phyloP scores from a whole-genome alignment of 2,329 filamentous ascomycete species.

The Neonectria magnoliae region DNA sequence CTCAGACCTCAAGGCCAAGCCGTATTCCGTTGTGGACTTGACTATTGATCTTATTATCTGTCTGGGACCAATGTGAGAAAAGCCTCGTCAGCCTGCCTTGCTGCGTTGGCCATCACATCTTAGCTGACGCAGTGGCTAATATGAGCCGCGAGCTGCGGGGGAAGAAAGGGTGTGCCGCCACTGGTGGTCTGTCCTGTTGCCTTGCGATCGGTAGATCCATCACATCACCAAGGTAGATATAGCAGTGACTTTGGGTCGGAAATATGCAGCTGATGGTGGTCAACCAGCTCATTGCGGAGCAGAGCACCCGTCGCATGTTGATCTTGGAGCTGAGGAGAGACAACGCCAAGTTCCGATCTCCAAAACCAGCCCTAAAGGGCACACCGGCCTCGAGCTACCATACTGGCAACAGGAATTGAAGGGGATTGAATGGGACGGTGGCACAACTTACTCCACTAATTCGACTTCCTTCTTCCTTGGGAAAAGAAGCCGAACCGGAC shows the following conservation, averaged over 20 bases:
- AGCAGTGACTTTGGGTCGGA: not conserved
- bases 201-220: slow-evolving; percentile 1
- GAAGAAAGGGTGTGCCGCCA: not conserved
- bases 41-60: slow-evolving; percentile 5
- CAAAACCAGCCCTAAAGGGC: not conserved
- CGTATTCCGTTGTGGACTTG: slow-evolving; percentile 12
- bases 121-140: slow-evolving; percentile 1
- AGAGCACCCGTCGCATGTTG: not conserved
- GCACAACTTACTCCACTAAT: slow-evolving; percentile 3
- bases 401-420: not conserved
- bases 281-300: slow-evolving; percentile 4
- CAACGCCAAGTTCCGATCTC: slow-evolving; percentile 4
- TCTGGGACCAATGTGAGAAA: slow-evolving; percentile 1
- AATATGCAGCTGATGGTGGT: not conserved
- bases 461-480: slow-evolving; percentile 1
- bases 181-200: not conserved
- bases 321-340: not conserved
- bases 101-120: slow-evolving; percentile 1
- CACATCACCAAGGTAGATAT: slow-evolving; percentile 16
- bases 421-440: not conserved
- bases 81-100: slow-evolving; percentile 4
- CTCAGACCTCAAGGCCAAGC: not conserved
- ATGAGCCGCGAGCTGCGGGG: not conserved
- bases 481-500: slow-evolving; percentile 4
- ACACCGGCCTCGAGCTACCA: not conserved